Evolutionary conservation across 345 rosid species (phyloP).

Genomic region (Eucalyptus dawsonii): DNA sequence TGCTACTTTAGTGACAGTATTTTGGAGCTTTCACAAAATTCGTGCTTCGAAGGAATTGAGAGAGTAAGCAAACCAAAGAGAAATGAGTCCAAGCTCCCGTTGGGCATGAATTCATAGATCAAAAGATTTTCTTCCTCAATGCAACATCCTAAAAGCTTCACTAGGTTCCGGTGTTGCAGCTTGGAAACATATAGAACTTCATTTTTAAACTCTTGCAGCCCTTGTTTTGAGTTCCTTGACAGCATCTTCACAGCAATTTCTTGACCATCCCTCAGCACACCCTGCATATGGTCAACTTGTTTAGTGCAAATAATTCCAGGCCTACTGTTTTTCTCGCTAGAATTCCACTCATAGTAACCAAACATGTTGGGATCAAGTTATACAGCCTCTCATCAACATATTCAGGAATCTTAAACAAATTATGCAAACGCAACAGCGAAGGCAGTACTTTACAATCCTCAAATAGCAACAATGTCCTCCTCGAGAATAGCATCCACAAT

Average conservation of each 20-base stretch:
- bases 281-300: neutral
- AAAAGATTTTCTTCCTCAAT: too few relatives aligned
- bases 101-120: constrained; percentile 34
- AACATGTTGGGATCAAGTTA: neutral
- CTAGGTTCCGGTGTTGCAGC: too few relatives aligned
- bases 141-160: too few relatives aligned
- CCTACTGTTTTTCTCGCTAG: neutral
- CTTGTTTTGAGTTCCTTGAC: neutral
- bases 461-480: neutral
- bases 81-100: constrained; percentile 27
- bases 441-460: neutral
- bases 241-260: constrained; percentile 3
- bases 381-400: neutral
- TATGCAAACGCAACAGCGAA: neutral
- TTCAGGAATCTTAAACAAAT: neutral
- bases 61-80: constrained; percentile 14
- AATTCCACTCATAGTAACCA: neutral
- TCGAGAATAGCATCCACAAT: neutral
- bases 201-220: neutral
- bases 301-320: neutral
- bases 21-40: too few relatives aligned
- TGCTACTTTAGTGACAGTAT: too few relatives aligned
- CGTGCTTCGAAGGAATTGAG: neutral
- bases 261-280: neutral
- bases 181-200: too few relatives aligned